Evolutionary conservation across 179 eudicot genomes (phyloP), one percentile per base, ranked within the genome.

Genomic region (Silene coronaria): DNA sequence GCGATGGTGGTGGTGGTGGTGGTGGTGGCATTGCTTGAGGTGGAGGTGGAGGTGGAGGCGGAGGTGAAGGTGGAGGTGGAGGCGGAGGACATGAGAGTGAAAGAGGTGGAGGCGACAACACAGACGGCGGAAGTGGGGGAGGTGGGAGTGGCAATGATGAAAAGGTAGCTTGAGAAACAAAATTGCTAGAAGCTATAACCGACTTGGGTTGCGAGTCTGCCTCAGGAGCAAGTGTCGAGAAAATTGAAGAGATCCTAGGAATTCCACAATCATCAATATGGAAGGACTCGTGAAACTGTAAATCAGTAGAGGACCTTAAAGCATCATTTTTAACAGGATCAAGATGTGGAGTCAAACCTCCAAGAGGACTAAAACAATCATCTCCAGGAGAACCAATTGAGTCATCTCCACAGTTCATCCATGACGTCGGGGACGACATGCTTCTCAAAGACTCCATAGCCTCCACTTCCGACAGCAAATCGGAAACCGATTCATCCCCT

Each of bases 401-500:
- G 73, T 87, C 96, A 55, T 87, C 87, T 21, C 83, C 90, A 75
- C 85, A 88, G 70, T 84, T 85, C 88, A 91, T 89, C 76, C 55
- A 42, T 69, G 72, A 42, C 14, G 58, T 21, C 23, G 55, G 55
- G 48, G 57, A 42, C 19, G 88, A 80, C 79, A 90, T 79, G 61
- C 85, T 90, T 73, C 88, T 77, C 62, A 86, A 86, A 38, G 97
- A 88, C 80, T 96, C 99, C 93, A 93, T 88, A 22, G 99, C 99
- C 81, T 96, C 97, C 13, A 93, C 99, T 82, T 96, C 97, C 17
- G 99, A 92, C 78, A 96, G 71, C 60, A 96, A 76, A 86, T 93
- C 99, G 1, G 99, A 96, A 51, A 96, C 96, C 2, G 96, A 96
- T 71, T 96, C 97, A 83, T 93, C 99, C 5, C 96, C 97, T 79